Base-by-base conservation (phyloP, 2,329 filamentous ascomycete genomes). In the Fusarium annulatum region DNA sequence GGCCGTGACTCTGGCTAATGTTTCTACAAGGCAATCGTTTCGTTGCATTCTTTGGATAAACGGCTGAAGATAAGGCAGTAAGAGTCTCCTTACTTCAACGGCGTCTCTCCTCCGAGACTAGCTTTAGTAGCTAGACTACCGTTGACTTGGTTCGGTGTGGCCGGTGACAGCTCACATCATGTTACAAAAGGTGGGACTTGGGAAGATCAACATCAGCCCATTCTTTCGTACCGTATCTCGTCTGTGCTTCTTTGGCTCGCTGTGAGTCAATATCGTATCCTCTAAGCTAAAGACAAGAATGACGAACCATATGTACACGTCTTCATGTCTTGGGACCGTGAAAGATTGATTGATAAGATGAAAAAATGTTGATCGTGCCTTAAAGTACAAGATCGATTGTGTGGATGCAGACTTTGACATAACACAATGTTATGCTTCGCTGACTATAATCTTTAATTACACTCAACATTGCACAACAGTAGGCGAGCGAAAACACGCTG, bases 101-200 rank as follows among this genome's bases (percentile, higher is more conserved):
- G 69, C 45, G 26, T 56, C 39, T 26, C 28, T 51, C 51, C 45
- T 71, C 64, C 63, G 58, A 48, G 19, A 15, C 45, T 28, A 28
- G 11, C 8, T 30, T 30, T 16, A 33, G 30, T 33, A 33, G 11
- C 33, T 33, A 43, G 28, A 34, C 55, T 26, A 23, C 43, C 21
- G 26, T 45, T 33, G 39, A 56, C 28, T 21, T 36, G 41, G 34
- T 42, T 49, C 67, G 69, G 65, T 72, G 64, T 61, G n/a, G 49
- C 55, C 41, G 58, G 34, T 57, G 26, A 36, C 28, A 36, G 43
- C 34, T 52, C 38, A 21, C 23, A 56, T 64, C 59, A 69, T 39
- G 45, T 18, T 41, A 30, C 26, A 30, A 69, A 58, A 45, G 56
- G 46, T 55, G 68, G 69, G 55, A 41, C 46, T 41, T 55, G 30